phyloP scores from a whole-genome alignment of 768 basidiomycete species.

The Galerina marginata region DNA sequence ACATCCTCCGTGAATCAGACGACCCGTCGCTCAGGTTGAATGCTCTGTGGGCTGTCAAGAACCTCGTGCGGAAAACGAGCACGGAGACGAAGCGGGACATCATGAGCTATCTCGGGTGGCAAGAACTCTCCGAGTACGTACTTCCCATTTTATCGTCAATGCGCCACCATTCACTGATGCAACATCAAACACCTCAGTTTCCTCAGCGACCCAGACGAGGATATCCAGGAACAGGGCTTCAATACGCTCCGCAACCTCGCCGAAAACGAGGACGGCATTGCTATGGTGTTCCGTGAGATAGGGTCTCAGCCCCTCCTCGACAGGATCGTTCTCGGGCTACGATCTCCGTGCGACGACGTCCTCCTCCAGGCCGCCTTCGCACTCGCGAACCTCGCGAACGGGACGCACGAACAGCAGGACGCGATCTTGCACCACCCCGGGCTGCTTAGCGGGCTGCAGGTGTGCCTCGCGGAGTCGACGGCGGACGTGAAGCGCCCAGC shows the following conservation, averaged over 20 bases:
- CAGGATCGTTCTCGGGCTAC: conserved; percentile 53
- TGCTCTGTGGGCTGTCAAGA: conserved; percentile 88
- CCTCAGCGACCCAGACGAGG: conserved; percentile 54
- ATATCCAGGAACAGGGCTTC: conserved; percentile 74
- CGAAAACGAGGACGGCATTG: conserved; percentile 67
- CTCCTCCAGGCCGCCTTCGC: conserved; percentile 54
- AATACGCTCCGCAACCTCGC: conserved; percentile 71
- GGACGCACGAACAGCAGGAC: conserved; percentile 52
- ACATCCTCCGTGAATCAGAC: conserved; percentile 52
- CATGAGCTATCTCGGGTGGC: conserved; percentile 75
- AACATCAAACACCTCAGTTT: conserved; percentile 44
- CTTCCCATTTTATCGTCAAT: conserved; percentile 3
- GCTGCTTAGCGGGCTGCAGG: conserved; percentile 59
- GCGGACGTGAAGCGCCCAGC: conserved; percentile 64
- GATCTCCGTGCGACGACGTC: conserved; percentile 41
- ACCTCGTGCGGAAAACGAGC: conserved; percentile 70
- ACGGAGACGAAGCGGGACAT: conserved; percentile 67
- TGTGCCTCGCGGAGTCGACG: conserved; percentile 53
- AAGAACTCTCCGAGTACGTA: conserved; percentile 56
- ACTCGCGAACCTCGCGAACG: conserved; percentile 75
- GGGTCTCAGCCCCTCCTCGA: conserved; percentile 50
- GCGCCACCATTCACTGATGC: not conserved
- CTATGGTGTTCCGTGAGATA: conserved; percentile 61
- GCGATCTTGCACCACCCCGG: conserved; percentile 55
- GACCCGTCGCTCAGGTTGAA: conserved; percentile 68